Evolutionary conservation across 2,329 filamentous ascomycete species (phyloP), one percentile per base, ranked within the genome.

Genomic region (Colletotrichum salicis): DNA sequence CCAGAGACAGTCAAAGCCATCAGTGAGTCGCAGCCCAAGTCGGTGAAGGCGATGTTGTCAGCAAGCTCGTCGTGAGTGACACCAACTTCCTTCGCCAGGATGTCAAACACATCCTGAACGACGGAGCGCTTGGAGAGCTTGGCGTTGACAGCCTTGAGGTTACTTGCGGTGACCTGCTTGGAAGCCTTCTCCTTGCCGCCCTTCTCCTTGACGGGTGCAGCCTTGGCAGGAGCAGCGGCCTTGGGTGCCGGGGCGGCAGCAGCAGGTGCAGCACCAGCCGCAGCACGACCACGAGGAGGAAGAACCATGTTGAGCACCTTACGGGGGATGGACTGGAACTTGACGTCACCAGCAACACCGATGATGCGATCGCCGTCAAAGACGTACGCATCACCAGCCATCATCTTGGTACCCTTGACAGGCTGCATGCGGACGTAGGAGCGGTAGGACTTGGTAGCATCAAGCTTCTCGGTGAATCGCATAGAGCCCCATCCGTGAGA

Each of bases 291-390:
- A 33, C 86, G 84, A 1, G 90, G 90, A 66, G 91, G 91, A 73
- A 93, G 82, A 79, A 93, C 87, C 75, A 90, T 87, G 83, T 92
- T 91, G 72, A 93, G 84, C 29, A 91, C 85, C 76, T 88, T 88
- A 76, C 91, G 90, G 45, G 91, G 90, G 65, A 92, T 91, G 75
- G 88, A 86, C 78, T 90, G 88, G 84, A 93, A 93, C 80, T 90
- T 90, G 75, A 93, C 85, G 61, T 91, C 89, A 63, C 85, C 82
- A 41, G 80, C 78, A 10, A 87, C 77, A 54, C 84, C 86, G 2
- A 88, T 84, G 48, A 88, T 81, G 64, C 78, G 81, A 41, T 87
- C 86, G 51, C 85, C 84, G 31, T 89, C 86, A 67, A 89, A 88
- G 74, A 89, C 79, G 72, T 88, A 88, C 11, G 85, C 86, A 73